phyloP scores from a whole-genome alignment of 768 basidiomycete species.

The Leucocoprinus leucothites region DNA sequence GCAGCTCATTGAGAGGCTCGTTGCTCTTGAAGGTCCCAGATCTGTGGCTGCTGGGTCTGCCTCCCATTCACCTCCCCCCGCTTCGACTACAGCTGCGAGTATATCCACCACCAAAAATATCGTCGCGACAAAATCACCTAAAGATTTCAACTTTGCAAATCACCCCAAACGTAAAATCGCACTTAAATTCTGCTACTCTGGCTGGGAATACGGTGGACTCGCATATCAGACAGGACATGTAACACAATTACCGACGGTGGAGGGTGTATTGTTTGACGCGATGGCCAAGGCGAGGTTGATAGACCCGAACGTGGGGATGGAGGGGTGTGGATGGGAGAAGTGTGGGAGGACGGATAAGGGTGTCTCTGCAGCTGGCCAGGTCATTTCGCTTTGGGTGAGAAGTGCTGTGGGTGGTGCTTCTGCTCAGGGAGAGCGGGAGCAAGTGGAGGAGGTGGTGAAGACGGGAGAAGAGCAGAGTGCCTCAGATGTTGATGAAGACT shows the following conservation, averaged over 20 bases:
- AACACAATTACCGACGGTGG: slow-evolving; percentile 56
- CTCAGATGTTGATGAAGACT: too few species aligned
- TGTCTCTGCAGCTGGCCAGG: slow-evolving; percentile 92
- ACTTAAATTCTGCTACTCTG: slow-evolving; percentile 88
- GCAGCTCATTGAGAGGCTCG: slow-evolving; percentile 64
- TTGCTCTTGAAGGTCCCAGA: slow-evolving; percentile 30
- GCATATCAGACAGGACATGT: slow-evolving; percentile 73
- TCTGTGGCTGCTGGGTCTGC: too few species aligned
- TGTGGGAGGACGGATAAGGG: slow-evolving; percentile 96
- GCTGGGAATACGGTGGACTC: slow-evolving; percentile 89
- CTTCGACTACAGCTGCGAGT: background rate
- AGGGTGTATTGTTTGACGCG: too few species aligned
- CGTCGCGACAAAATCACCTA: slow-evolving; percentile 14
- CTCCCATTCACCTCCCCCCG: too few species aligned
- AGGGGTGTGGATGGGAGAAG: slow-evolving; percentile 1
- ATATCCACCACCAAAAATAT: slow-evolving; percentile 18
- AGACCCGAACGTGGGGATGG: slow-evolving; percentile 36
- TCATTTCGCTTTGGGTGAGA: slow-evolving; percentile 87
- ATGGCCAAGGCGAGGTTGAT: slow-evolving; percentile 74
- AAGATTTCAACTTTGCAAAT: slow-evolving; percentile 65
- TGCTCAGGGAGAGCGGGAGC: too few species aligned
- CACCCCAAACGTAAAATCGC: too few species aligned
- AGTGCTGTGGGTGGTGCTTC: slow-evolving; percentile 52
- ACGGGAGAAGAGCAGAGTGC: slow-evolving; percentile 3
- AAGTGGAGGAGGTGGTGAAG: slow-evolving; percentile 13